Base-by-base conservation (phyloP, 768 basidiomycete genomes). In the Chlorophyllum brunneum region DNA sequence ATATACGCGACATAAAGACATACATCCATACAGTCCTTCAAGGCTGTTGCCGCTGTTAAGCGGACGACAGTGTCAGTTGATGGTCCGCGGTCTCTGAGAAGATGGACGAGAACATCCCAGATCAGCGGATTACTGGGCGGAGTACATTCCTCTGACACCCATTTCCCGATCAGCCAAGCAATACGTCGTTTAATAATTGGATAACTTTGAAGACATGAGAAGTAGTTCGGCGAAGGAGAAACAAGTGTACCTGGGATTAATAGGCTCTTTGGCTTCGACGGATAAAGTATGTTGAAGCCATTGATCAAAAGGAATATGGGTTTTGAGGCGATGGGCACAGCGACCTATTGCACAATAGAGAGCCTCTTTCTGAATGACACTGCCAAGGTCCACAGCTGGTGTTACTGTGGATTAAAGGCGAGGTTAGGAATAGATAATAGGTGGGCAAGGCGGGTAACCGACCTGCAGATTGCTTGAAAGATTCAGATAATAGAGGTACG, bases 141-240 rank as follows among this genome's bases (percentile, higher is more conserved):
- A 16, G 77, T 67, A 56, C 82, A 83, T 52, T 79, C 76, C 41
- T 92, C 87, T 11, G 81, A 73, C 29, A 92, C 77, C 88, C 92
- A 93, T 75, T 85, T 88, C 22, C 95, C 94, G 40, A 98, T 79
- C 3, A 98, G 72, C 93, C 94, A 97, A 1, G 95, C 93, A 57
- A 98, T 88, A 27, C 95, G 81, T n/a, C 93, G 82, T 66, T 98
- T 95, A 55, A 98, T 81, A 48, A 98, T 88, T 0, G 90, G 88
- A 63, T 88, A 92, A 52, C 94, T 95, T 24, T 9, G 8, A 34
- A 33, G 27, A 29, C 36, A 48, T 5, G 16, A 7, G 27, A 22
- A 29, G 40, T 26, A 31, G 24, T 27, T 48, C 42, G 10, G 29
- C 16, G 16, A 31, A 37, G n/a, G 13, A 26, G 26, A 37, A 30